Conservation (phyloP, 331 rosid species). For the Cucumis variabilis region DNA sequence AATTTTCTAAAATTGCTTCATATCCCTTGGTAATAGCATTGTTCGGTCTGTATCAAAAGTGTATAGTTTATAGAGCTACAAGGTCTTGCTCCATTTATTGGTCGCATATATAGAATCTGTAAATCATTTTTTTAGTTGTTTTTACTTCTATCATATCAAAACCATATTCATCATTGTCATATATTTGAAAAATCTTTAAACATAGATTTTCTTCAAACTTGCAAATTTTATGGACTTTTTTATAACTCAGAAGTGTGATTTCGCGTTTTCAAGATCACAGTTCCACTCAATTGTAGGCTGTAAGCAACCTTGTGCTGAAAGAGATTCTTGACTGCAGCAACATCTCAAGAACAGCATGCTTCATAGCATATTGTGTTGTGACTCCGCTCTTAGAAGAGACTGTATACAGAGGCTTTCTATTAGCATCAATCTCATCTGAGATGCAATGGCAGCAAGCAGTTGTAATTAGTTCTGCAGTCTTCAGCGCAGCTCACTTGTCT, state of each 20-base stretch:
- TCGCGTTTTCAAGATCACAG: neutral
- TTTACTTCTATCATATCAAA: neutral
- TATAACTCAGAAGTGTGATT: neutral
- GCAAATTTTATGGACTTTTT: neutral
- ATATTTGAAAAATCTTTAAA: neutral
- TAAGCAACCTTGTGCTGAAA: conserved; percentile 65
- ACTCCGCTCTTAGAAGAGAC: conserved; percentile 81
- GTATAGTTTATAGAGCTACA: neutral
- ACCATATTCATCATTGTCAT: neutral
- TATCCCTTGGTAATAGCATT: neutral
- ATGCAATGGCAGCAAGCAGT: conserved; percentile 80
- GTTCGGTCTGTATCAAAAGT: neutral
- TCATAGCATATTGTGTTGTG: conserved; percentile 60
- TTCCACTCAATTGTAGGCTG: conserved; percentile 53
- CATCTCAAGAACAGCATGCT: conserved; percentile 62
- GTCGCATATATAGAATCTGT: neutral
- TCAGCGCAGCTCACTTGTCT: conserved; percentile 84
- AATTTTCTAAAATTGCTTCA: neutral
- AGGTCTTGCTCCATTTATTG: too few species aligned
- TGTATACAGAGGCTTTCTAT: conserved; percentile 79
- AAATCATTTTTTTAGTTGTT: neutral
- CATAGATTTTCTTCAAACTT: neutral
- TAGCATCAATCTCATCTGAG: conserved; percentile 64
- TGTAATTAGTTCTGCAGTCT: conserved; percentile 64
- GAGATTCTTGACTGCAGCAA: conserved; percentile 61